Conservation (phyloP, 2,329 filamentous ascomycete genomes). For the Aspergillus floridensis region DNA sequence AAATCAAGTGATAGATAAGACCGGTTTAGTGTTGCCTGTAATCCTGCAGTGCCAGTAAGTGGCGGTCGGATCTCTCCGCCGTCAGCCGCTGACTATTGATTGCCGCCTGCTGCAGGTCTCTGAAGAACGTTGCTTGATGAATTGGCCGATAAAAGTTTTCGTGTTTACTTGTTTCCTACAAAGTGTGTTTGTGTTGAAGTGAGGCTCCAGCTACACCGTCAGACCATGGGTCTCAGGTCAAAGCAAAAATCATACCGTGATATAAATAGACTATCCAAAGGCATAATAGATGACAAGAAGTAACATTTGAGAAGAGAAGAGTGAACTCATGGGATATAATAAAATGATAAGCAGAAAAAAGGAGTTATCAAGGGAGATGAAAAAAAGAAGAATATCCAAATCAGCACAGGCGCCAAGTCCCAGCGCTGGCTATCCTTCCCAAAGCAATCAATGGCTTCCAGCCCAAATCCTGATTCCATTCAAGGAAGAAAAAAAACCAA, state of each 20-base stretch:
- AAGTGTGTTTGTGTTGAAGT: too few species aligned
- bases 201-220: too few species aligned
- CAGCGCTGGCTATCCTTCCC: background rate
- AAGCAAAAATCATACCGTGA: too few species aligned
- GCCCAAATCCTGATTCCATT: background rate
- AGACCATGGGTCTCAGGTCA: too few species aligned
- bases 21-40: background rate
- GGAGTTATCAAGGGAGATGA: too few species aligned
- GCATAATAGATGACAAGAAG: background rate
- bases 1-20: background rate
- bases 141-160: too few species aligned
- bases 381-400: background rate
- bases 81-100: too few species aligned
- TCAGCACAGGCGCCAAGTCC: background rate
- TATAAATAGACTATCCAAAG: background rate
- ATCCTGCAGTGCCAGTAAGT: too few species aligned
- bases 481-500: background rate
- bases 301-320: background rate
- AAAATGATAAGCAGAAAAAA: background rate
- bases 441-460: background rate
- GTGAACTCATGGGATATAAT: background rate
- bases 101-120: too few species aligned
- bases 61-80: too few species aligned
- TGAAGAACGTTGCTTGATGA: too few species aligned
- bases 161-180: too few species aligned